Evolutionary conservation across 768 basidiomycete genomes (phyloP), one percentile per base, ranked within the genome.

Genomic region (Suillus plorans): DNA sequence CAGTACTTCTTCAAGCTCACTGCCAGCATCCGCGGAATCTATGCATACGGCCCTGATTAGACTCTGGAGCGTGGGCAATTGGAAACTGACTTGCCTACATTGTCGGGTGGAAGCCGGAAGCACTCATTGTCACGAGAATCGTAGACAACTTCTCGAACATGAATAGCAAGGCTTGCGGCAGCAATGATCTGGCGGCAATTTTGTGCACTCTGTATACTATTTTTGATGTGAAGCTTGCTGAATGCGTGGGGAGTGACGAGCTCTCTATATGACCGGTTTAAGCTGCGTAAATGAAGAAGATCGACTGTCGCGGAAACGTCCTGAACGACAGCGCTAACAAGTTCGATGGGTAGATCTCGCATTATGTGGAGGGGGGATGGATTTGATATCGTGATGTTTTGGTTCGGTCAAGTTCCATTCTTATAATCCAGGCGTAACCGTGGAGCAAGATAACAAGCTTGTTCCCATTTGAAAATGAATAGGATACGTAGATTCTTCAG

Each of bases 1-100:
- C 31, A 75, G 68, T n/a, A 39, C 71, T 3, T 75, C 74, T 45
- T 75, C 74, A 4, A 75, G 74, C 6, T 77, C 75, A 7, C 72
- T 72, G 3, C 75, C 69, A 50, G 75, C 74, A 16, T 71, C 62
- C 60, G 73, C 75, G 13, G 16, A 16, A 31, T 44, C 72, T 76
- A 20, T 0, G 22, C 52, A 25, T 12, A 58, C 59, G n/a, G 0
- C 28, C 4, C 28, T 34, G 4, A 41, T 49, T 72, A 20, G 68
- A 61, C 36, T 16, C 0, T 2, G 25, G 10, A 20, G 36, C 13
- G 39, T n/a, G 18, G 34, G 4, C 5, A 3, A 20, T 4, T 20
- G 34, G 34, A 61, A 10, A 47, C 28, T 16, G 5, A 65, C 73
- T 5, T 69, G 64, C 16, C 52, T 20, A 22, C 20, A 12, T 66